These are phyloP conservation scores for Moesziomyces sp. DNA, from an alignment of 1,284 basidiomycete genomes.

Conservation along the genomic window DNA sequence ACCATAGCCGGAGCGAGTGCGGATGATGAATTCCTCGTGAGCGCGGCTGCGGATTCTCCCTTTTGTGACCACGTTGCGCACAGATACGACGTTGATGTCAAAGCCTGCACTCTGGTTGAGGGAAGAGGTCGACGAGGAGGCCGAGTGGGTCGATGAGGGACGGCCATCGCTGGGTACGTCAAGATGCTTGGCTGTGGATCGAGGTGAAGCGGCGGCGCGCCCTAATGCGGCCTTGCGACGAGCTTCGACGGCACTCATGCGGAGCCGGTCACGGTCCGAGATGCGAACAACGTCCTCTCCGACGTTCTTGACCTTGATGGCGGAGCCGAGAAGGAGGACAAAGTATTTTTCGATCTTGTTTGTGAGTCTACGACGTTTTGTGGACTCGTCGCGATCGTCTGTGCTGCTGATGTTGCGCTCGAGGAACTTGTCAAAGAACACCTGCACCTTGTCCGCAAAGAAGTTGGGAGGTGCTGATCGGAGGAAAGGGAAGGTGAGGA, in stretches of 20 bases:
- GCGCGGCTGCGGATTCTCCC: slow-evolving; percentile 54
- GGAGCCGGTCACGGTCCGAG: slow-evolving; percentile 50
- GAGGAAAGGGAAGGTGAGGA: slow-evolving; percentile 66
- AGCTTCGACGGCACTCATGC: slow-evolving; percentile 54
- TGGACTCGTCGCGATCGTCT: slow-evolving; percentile 53
- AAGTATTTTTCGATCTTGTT: slow-evolving; percentile 55
- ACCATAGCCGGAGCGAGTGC: slow-evolving; percentile 76
- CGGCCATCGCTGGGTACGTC: slow-evolving; percentile 4
- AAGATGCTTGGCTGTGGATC: neutral
- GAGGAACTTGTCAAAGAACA: slow-evolving; percentile 63
- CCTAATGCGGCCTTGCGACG: slow-evolving; percentile 47
- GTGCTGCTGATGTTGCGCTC: slow-evolving; percentile 60
- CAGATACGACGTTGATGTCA: slow-evolving; percentile 63
- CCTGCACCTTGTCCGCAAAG: slow-evolving; percentile 65
- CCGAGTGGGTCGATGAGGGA: neutral
- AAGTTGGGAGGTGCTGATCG: slow-evolving; percentile 64
- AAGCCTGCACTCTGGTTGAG: slow-evolving; percentile 17
- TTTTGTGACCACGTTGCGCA: slow-evolving; percentile 56
- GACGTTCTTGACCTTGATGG: slow-evolving; percentile 50
- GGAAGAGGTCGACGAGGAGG: slow-evolving; percentile 3
- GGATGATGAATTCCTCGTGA: slow-evolving; percentile 84
- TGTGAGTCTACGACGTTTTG: slow-evolving; percentile 51
- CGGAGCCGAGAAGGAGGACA: slow-evolving; percentile 58
- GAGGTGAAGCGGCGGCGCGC: slow-evolving; percentile 24
- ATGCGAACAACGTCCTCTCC: slow-evolving; percentile 64